Evolutionary conservation across 2,329 filamentous ascomycete genomes (phyloP).

Genomic region (Verticillium longisporum): DNA sequence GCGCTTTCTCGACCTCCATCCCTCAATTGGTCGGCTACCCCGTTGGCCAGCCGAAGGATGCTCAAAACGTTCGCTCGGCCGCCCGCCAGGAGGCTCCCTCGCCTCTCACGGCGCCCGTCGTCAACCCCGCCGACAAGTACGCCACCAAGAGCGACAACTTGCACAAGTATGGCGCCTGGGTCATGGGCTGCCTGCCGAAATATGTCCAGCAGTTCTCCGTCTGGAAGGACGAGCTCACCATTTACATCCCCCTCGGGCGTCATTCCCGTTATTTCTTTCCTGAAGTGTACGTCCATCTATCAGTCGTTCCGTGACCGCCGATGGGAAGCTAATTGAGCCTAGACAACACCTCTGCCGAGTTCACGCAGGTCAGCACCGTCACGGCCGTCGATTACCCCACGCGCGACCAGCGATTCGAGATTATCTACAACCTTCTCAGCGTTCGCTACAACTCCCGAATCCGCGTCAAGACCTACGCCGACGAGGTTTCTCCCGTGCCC

Average conservation of each 20-base stretch:
- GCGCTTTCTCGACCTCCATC: slow-evolving; percentile 14
- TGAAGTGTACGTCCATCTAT: slow-evolving; percentile 59
- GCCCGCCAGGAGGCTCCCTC: slow-evolving; percentile 50
- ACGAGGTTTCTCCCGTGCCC: slow-evolving; percentile 89
- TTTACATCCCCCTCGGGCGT: slow-evolving; percentile 89
- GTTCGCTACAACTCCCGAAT: slow-evolving; percentile 96
- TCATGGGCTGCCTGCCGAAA: slow-evolving; percentile 95
- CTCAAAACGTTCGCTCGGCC: slow-evolving; percentile 61
- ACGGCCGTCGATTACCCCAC: slow-evolving; percentile 96
- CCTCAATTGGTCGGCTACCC: slow-evolving; percentile 13
- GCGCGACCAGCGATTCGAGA: slow-evolving; percentile 89
- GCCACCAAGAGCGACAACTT: slow-evolving; percentile 78
- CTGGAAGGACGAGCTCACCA: slow-evolving; percentile 97
- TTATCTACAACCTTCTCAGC: slow-evolving; percentile 95
- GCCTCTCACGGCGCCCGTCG: slow-evolving; percentile 63
- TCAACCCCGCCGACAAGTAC: slow-evolving; percentile 93
- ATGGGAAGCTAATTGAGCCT: neutral
- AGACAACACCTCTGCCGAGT: slow-evolving; percentile 96
- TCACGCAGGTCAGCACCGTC: slow-evolving; percentile 86
- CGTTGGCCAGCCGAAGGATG: slow-evolving; percentile 41
- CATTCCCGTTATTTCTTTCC: slow-evolving; percentile 85
- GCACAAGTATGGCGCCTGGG: slow-evolving; percentile 92
- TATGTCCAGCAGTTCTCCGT: slow-evolving; percentile 99
- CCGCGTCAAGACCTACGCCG: slow-evolving; percentile 96
- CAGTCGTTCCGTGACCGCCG: neutral